A percentile compares a stretch with the other conserved stretches of the same genome.
phyloP scores from a whole-genome alignment of 208 protist genomes.

The Leishmania braziliensis region DNA sequence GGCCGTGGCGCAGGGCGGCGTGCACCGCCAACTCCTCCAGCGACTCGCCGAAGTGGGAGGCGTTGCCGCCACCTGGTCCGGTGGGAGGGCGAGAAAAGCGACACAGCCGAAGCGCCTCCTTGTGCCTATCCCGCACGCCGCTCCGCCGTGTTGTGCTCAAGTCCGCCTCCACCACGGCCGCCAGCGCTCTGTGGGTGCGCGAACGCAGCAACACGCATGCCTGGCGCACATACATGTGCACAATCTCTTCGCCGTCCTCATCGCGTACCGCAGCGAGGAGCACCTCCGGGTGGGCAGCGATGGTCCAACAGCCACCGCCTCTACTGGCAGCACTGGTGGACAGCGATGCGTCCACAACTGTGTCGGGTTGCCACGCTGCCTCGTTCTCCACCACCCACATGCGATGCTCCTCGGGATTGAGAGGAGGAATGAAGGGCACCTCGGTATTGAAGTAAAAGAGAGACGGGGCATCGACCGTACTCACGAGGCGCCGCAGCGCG shows the following conservation, averaged over 20 bases:
- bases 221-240: conserved; percentile 15
- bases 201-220: conserved; percentile 18
- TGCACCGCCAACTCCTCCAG: conserved; percentile 18
- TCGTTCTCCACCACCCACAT: conserved; percentile 17
- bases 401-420: not conserved
- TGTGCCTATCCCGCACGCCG: not conserved
- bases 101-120: not conserved
- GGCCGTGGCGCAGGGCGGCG: conserved; percentile 14
- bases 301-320: not conserved
- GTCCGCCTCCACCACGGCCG: not conserved
- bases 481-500: conserved; percentile 20
- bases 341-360: too few relatives aligned
- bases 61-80: not conserved
- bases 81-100: not conserved
- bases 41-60: not conserved
- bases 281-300: conserved; percentile 7
- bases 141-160: not conserved
- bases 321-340: not conserved
- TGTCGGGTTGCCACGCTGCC: not conserved
- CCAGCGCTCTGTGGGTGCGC: not conserved
- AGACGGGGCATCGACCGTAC: not conserved
- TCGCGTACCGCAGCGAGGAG: conserved; percentile 8
- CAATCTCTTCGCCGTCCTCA: not conserved
- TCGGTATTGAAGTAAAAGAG: conserved; percentile 9
- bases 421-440: not conserved